Evolutionary conservation across 208 protist species (phyloP).

Genomic region (Crithidia bombi): DNA sequence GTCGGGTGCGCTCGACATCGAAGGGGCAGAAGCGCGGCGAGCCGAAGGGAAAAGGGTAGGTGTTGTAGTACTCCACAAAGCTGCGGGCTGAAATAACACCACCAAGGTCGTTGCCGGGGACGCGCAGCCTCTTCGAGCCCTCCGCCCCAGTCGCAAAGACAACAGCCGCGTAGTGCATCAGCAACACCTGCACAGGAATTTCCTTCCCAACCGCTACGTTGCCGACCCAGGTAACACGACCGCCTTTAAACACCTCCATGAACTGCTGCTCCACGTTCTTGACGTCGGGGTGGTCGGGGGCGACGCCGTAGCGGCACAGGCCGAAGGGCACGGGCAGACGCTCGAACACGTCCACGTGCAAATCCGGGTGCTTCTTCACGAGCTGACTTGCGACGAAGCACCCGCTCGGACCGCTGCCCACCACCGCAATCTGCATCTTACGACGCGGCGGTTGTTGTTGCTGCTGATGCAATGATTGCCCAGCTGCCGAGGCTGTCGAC

Average conservation of each 20-base stretch:
- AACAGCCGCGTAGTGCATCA: constrained; percentile 91
- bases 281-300: constrained; percentile 97
- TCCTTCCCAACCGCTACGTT: constrained; percentile 92
- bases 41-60: constrained; percentile 86
- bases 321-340: constrained; percentile 95
- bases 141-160: constrained; percentile 94
- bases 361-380: constrained; percentile 65
- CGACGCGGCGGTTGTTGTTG: constrained; percentile 19
- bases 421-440: constrained; percentile 89
- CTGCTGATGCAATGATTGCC: too few species aligned
- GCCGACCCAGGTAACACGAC: constrained; percentile 89
- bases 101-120: constrained; percentile 84
- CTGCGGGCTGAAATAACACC: constrained; percentile 83
- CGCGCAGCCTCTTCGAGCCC: constrained; percentile 58
- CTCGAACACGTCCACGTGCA: constrained; percentile 95
- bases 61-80: constrained; percentile 98
- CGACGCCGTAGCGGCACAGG: constrained; percentile 97
- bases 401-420: constrained; percentile 96
- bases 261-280: constrained; percentile 95
- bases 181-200: constrained; percentile 71
- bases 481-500: background rate
- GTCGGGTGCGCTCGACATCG: constrained; percentile 46
- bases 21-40: constrained; percentile 81
- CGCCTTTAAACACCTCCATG: constrained; percentile 76
- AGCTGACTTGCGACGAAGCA: constrained; percentile 94